phyloP scores from a whole-genome alignment of 169 alveolate genomes.

The Plasmodium ovale region DNA sequence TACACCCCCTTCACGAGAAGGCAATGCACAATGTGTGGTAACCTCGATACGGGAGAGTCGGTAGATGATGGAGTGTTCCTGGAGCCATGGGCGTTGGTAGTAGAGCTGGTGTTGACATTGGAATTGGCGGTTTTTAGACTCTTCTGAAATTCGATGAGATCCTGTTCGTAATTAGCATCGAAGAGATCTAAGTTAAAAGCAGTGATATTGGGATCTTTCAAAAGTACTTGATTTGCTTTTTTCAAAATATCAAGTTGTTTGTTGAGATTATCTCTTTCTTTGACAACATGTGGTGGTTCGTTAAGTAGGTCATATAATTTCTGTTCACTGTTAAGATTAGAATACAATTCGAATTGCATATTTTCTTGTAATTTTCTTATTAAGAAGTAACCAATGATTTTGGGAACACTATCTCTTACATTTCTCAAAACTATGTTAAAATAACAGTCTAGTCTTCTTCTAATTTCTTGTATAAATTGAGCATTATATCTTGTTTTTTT shows the following conservation, averaged over 20 bases:
- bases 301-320: slow-evolving; percentile 78
- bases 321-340: slow-evolving; percentile 81
- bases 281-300: slow-evolving; percentile 90
- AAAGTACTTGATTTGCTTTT: slow-evolving; percentile 86
- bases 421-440: slow-evolving; percentile 95
- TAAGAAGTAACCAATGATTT: slow-evolving; percentile 95
- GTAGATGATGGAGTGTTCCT: background rate
- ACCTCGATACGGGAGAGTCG: background rate
- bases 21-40: no score
- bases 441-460: slow-evolving; percentile 95
- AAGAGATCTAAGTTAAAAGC: slow-evolving; percentile 73
- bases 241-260: slow-evolving; percentile 85
- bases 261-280: slow-evolving; percentile 83
- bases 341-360: slow-evolving; percentile 83
- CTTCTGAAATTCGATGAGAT: slow-evolving; percentile 51
- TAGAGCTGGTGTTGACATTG: background rate
- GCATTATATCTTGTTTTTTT: slow-evolving; percentile 88
- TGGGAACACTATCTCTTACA: slow-evolving; percentile 97
- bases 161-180: slow-evolving; percentile 71
- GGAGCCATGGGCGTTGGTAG: background rate
- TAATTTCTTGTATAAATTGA: slow-evolving; percentile 92
- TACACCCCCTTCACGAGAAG: no score
- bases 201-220: slow-evolving; percentile 83
- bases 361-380: slow-evolving; percentile 84
- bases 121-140: slow-evolving; percentile 19